Conservation (phyloP, 1,284 basidiomycete genomes). For the Rhodofomes roseus region DNA sequence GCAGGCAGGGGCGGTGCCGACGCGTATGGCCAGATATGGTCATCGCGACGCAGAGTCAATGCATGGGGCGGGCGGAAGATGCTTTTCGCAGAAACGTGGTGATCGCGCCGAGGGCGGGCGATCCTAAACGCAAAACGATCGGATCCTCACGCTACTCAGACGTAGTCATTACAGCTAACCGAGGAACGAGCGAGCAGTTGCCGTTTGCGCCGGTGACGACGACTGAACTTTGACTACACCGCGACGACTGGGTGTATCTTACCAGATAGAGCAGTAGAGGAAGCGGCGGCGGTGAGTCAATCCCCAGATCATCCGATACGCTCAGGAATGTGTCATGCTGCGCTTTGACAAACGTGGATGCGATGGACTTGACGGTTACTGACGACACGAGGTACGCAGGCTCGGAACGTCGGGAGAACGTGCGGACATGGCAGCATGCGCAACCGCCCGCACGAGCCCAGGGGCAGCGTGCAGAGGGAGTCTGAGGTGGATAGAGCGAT, state of each 20-base stretch:
- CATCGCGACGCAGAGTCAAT: conserved; percentile 3
- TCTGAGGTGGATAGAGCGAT: not conserved
- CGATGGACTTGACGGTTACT: not conserved
- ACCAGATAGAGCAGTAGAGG: conserved; percentile 3
- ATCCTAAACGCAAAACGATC: conserved; percentile 9
- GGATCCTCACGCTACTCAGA: conserved; percentile 8
- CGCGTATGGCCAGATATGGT: not conserved
- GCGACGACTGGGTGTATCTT: conserved; percentile 2
- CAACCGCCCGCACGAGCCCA: conserved; percentile 8
- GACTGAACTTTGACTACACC: not conserved
- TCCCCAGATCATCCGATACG: conserved; percentile 19
- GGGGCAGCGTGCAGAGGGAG: conserved; percentile 1
- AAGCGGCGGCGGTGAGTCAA: conserved; percentile 5
- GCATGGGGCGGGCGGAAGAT: not conserved
- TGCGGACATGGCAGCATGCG: conserved; percentile 7
- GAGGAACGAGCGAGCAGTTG: conserved; percentile 7
- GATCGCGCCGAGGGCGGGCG: conserved; percentile 1
- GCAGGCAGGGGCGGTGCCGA: conserved; percentile 4
- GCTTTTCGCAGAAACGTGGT: not conserved
- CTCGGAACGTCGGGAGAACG: conserved; percentile 14
- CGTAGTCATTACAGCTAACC: conserved; percentile 7
- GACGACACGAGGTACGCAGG: conserved; percentile 19
- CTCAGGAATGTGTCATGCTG: conserved; percentile 22
- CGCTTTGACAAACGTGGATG: conserved; percentile 11
- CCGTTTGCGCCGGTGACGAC: conserved; percentile 9